Conservation (phyloP, 2,329 filamentous ascomycete genomes). For the Sclerotinia sclerotiorum region DNA sequence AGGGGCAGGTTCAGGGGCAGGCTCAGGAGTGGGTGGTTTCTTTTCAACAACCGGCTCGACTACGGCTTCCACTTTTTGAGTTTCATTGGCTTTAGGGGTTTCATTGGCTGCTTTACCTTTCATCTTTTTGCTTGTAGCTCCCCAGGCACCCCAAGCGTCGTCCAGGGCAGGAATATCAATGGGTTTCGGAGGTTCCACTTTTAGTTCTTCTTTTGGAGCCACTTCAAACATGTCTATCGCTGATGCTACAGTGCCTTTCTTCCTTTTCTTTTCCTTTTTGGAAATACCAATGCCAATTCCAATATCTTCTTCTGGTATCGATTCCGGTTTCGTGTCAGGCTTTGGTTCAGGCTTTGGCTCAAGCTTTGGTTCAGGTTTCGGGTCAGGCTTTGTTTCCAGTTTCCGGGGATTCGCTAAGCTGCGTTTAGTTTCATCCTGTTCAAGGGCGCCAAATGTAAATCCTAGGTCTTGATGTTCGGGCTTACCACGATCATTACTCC, state of each 20-base stretch:
- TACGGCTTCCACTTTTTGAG: slow-evolving; percentile 30
- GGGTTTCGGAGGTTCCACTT: slow-evolving; percentile 33
- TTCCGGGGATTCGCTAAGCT: slow-evolving; percentile 32
- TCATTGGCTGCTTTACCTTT: slow-evolving; percentile 38
- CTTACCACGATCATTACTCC: slow-evolving; percentile 50
- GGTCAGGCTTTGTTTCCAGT: slow-evolving; percentile 29
- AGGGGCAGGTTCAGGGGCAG: background rate
- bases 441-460: slow-evolving; percentile 52
- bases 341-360: slow-evolving; percentile 28
- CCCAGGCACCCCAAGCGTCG: slow-evolving; percentile 55
- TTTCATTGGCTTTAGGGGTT: slow-evolving; percentile 28
- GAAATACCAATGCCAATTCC: slow-evolving; percentile 37
- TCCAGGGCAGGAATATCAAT: slow-evolving; percentile 35
- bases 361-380: slow-evolving; percentile 35
- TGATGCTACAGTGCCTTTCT: slow-evolving; percentile 36
- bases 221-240: slow-evolving; percentile 22
- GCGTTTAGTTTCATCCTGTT: slow-evolving; percentile 43
- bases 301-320: slow-evolving; percentile 39
- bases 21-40: background rate
- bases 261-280: slow-evolving; percentile 49
- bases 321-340: slow-evolving; percentile 41
- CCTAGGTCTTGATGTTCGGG: slow-evolving; percentile 53
- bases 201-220: slow-evolving; percentile 33
- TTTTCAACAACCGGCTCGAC: slow-evolving; percentile 39
- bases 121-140: slow-evolving; percentile 49